Conservation (phyloP, 257 asterid genomes). For the Solanum peruvianum region DNA sequence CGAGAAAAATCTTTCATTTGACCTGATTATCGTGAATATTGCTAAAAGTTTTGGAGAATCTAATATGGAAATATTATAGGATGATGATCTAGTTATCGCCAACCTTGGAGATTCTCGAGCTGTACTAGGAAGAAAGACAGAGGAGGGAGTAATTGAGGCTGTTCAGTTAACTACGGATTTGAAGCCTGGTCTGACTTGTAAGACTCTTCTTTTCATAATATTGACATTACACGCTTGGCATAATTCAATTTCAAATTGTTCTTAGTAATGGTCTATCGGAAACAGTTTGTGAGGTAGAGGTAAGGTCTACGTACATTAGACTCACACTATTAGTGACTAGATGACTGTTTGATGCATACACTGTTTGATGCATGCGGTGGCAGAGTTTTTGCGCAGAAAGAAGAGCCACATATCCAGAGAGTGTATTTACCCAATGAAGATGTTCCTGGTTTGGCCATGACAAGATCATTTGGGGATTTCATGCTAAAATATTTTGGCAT, state of each 20-base stretch:
- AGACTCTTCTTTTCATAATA: constrained; percentile 1
- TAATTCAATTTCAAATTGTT: not conserved
- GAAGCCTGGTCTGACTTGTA: constrained; percentile 69
- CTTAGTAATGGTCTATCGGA: not conserved
- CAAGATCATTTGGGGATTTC: constrained; percentile 78
- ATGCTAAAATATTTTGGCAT: constrained; percentile 55
- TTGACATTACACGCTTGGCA: not conserved
- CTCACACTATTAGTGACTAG: not conserved
- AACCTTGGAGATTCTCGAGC: constrained; percentile 91
- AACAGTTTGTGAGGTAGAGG: not conserved
- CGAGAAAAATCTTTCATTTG: not conserved
- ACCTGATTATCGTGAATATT: too few species aligned
- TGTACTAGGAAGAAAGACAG: constrained; percentile 47
- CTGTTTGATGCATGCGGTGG: constrained; percentile 45
- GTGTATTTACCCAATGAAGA: constrained; percentile 76
- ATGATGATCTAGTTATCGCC: constrained; percentile 51
- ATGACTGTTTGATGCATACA: not conserved
- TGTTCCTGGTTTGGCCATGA: constrained; percentile 87
- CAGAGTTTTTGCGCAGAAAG: constrained; percentile 51
- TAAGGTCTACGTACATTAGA: not conserved
- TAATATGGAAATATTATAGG: constrained; percentile 15
- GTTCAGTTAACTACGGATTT: constrained; percentile 66
- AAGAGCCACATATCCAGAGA: constrained; percentile 56
- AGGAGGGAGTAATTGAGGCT: constrained; percentile 30
- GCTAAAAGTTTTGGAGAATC: not conserved